phyloP scores from a whole-genome alignment of 1,284 basidiomycete species.

The Entoloma clypeatum region DNA sequence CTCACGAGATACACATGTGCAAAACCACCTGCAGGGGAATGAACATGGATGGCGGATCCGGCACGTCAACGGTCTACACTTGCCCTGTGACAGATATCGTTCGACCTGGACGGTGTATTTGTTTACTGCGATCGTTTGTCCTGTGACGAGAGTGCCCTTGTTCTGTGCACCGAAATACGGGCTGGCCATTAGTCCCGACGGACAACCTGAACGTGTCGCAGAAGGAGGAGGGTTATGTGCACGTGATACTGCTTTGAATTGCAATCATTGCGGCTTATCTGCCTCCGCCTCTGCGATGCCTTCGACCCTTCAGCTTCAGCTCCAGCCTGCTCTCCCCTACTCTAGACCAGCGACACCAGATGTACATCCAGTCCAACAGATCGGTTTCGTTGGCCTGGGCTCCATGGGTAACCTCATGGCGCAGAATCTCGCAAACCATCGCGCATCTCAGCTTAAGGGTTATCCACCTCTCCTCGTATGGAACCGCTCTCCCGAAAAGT shows the following conservation, averaged over 20 bases:
- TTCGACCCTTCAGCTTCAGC: not conserved
- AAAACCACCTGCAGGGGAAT: constrained; percentile 77
- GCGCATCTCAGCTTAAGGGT: constrained; percentile 31
- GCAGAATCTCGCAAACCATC: constrained; percentile 62
- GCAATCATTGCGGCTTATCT: not conserved
- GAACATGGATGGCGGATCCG: constrained; percentile 12
- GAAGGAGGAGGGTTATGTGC: constrained; percentile 1
- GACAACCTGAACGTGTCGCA: constrained; percentile 7
- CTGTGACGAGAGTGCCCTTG: constrained; percentile 70
- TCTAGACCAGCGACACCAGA: constrained; percentile 36
- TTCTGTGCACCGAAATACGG: constrained; percentile 40
- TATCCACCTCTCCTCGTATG: constrained; percentile 55
- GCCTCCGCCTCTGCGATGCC: not conserved
- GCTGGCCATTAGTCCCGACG: constrained; percentile 29
- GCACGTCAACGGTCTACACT: constrained; percentile 1
- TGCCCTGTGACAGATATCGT: constrained; percentile 91
- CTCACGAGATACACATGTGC: constrained; percentile 97
- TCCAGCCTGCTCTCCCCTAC: constrained; percentile 43
- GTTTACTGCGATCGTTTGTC: constrained; percentile 89
- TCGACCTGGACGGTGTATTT: constrained; percentile 81
- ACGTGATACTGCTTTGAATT: not conserved
- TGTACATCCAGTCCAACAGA: constrained; percentile 19
- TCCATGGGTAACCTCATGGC: constrained; percentile 75
- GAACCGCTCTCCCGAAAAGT: constrained; percentile 63
- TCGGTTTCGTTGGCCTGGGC: constrained; percentile 67